phyloP scores from a whole-genome alignment of 257 asterid species.

The Nicotiana otophora region DNA sequence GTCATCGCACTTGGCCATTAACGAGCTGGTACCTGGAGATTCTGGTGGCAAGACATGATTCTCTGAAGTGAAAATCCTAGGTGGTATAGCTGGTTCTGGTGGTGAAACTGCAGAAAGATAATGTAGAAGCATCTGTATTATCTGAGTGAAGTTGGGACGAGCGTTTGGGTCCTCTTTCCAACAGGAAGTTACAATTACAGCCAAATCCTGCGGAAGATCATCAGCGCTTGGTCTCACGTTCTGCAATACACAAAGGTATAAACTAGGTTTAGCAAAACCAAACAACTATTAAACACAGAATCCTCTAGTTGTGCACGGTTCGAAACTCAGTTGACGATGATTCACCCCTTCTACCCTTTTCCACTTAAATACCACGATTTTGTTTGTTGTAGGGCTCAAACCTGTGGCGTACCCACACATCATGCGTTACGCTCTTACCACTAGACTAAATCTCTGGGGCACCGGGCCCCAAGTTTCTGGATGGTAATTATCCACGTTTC shows the following conservation, averaged over 20 bases:
- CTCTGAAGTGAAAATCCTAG: conserved; percentile 48
- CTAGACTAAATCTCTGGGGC: not conserved
- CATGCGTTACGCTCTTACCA: not conserved
- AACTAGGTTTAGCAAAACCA: not conserved
- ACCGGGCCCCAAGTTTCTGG: not conserved
- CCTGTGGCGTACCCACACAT: not conserved
- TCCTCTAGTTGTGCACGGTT: not conserved
- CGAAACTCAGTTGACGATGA: not conserved
- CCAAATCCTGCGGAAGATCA: conserved; percentile 70
- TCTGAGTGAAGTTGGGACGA: conserved; percentile 86
- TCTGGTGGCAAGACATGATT: conserved; percentile 73
- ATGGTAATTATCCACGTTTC: not conserved
- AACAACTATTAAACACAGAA: not conserved
- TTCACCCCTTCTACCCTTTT: not conserved
- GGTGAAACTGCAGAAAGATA: conserved; percentile 67
- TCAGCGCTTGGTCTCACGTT: conserved; percentile 85
- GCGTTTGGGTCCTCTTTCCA: conserved; percentile 85
- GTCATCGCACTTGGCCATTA: conserved; percentile 70
- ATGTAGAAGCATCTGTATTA: conserved; percentile 87
- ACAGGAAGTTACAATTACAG: conserved; percentile 74
- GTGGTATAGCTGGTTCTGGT: conserved; percentile 54
- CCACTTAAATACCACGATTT: not conserved
- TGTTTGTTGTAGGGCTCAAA: too few species aligned
- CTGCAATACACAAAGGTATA: conserved; percentile 32
- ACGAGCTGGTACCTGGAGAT: conserved; percentile 88